A percentile compares a stretch with the other conserved stretches of the same genome.
These are phyloP conservation scores for Auriscalpium vulgare DNA, from an alignment of 768 basidiomycete species.

Conservation along the genomic window DNA sequence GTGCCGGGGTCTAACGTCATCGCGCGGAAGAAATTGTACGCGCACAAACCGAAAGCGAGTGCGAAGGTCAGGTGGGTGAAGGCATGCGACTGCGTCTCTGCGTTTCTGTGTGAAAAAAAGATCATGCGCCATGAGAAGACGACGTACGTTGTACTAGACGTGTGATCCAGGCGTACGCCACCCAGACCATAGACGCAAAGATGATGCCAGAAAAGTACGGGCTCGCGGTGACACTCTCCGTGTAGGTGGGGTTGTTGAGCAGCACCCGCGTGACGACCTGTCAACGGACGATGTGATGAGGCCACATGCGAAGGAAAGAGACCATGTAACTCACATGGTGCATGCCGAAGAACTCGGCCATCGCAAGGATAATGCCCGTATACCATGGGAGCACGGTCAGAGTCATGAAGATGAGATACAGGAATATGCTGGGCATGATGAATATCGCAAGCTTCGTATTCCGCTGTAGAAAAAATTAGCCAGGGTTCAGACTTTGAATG, in stretches of 20 bases:
- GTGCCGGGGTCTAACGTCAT: constrained; percentile 85
- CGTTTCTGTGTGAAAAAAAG: background rate
- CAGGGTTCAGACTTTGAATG: background rate
- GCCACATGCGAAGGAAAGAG: background rate
- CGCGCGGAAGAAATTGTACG: constrained; percentile 87
- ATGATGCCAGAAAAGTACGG: constrained; percentile 96
- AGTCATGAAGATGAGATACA: constrained; percentile 81
- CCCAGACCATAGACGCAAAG: constrained; percentile 78
- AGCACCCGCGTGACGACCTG: constrained; percentile 82
- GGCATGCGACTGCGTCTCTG: constrained; percentile 73
- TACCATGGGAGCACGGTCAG: constrained; percentile 85
- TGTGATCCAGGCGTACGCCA: constrained; percentile 74
- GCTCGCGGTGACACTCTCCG: constrained; percentile 75
- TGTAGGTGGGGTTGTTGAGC: constrained; percentile 73
- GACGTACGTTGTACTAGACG: constrained; percentile 63
- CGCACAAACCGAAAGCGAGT: constrained; percentile 59
- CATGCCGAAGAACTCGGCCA: constrained; percentile 87
- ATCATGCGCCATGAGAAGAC: background rate
- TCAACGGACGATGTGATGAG: constrained; percentile 5
- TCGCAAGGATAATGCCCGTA: constrained; percentile 72
- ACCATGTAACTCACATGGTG: constrained; percentile 62
- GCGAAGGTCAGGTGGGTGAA: constrained; percentile 74
- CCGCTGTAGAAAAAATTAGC: constrained; percentile 34
- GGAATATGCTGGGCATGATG: constrained; percentile 64
- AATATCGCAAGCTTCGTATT: constrained; percentile 81